A percentile compares a stretch with the other conserved stretches of the same genome.
Conservation (phyloP, 2,329 filamentous ascomycete species). For the Ophiostoma populinum region DNA sequence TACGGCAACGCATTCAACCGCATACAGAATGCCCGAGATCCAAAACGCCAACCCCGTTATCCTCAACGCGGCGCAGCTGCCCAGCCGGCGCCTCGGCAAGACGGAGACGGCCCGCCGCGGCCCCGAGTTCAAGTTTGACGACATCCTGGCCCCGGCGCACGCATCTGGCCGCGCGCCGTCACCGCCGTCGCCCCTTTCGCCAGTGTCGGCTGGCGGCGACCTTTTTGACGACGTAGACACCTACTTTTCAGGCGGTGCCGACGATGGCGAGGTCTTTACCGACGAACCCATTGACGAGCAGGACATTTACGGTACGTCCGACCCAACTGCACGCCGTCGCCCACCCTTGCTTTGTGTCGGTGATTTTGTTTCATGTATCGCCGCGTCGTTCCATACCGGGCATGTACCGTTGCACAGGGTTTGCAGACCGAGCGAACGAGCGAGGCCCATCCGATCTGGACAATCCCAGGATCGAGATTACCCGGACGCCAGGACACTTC, state of each 20-base stretch:
- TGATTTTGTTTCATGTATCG: background rate
- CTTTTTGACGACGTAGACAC: slow-evolving; percentile 11
- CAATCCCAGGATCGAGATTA: no score
- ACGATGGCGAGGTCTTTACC: slow-evolving; percentile 34
- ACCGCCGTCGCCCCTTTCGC: slow-evolving; percentile 16
- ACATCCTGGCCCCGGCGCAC: slow-evolving; percentile 22
- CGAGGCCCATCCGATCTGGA: no score
- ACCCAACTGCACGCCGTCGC: background rate
- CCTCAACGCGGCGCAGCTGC: slow-evolving; percentile 72
- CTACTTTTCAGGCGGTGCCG: background rate
- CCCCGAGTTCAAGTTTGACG: slow-evolving; percentile 29
- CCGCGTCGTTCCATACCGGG: no score
- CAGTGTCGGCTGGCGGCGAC: slow-evolving; percentile 18
- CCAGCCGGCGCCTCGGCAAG: slow-evolving; percentile 50
- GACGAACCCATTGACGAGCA: slow-evolving; percentile 88
- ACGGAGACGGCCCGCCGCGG: slow-evolving; percentile 28
- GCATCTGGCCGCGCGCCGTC: slow-evolving; percentile 5
- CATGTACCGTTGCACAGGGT: no score
- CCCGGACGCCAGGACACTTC: no score
- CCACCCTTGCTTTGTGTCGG: background rate
- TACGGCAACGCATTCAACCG: background rate
- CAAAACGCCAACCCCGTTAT: slow-evolving; percentile 90
- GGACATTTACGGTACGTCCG: slow-evolving; percentile 68
- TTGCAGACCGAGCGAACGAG: no score
- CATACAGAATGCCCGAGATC: slow-evolving; percentile 22